Evolutionary conservation across 345 rosid species (phyloP), one percentile per base, ranked within the genome.

Genomic region (Euclidium syriacum): DNA sequence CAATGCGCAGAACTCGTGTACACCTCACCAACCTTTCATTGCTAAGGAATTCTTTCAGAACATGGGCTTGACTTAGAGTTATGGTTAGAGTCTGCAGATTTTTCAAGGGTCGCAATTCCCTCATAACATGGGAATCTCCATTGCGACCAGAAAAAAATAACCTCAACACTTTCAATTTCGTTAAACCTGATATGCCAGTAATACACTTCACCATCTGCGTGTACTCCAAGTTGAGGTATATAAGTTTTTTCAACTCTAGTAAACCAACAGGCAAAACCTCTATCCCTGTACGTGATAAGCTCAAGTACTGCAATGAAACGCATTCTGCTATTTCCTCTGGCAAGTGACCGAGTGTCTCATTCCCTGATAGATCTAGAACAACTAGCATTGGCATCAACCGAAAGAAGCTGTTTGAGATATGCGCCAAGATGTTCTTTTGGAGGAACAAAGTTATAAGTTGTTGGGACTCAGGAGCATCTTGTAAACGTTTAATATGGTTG

Each of bases 361-460:
- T 70, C 22, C 46, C 38, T 16, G 78, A 75, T 39, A 75, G 64
- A 38, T 75, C 64, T 20, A 70, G 41, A 35, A 70, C 78, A 59
- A 29, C 56, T 33, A 75, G 22, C 22, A 3, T 27, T 14, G 72
- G 72, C 78, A 75, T 64, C 23, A n/a, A 64, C 12, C 27, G 60
- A 60, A 70, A 70, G 54, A 58, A 75, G 10, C n/a, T 25, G 1
- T 5, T 3, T 32, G 62, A 19, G 16, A 69, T 55, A 25, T 11
- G 29, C 32, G n/a, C 35, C 62, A 71, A 36, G 2, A 15, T 24
- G 53, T 44, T 44, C n/a, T 64, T 52, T 18, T 60, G 67, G 0
- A 61, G 68, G 30, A 64, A 17, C 48, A 75, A 59, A 20, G 75
- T 64, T 40, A 57, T 44, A 27, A 75, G 64, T 23, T 47, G 43